Conservation (phyloP, 305 asterid species). For the Plantago lanceolata region DNA sequence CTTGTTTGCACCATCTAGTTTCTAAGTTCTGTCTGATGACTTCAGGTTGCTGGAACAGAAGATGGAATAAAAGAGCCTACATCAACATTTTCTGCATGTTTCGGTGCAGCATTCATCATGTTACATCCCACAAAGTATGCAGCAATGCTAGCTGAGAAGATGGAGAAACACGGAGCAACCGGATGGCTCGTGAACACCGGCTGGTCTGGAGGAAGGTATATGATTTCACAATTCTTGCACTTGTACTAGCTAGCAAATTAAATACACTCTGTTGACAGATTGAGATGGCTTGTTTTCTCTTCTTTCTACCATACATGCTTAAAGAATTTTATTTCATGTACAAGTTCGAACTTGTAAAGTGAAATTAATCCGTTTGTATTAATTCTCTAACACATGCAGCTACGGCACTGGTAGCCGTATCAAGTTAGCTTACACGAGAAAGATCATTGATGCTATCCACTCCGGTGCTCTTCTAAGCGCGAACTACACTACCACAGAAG, state of each 20-base stretch:
- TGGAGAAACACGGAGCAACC: constrained; percentile 82
- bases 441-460: constrained; percentile 88
- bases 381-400: constrained; percentile 30
- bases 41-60: constrained; percentile 95
- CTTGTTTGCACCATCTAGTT: no score
- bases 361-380: not conserved
- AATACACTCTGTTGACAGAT: no score
- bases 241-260: no score
- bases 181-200: constrained; percentile 98
- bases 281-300: no score
- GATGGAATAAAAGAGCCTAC: constrained; percentile 95
- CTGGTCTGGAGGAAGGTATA: constrained; percentile 95
- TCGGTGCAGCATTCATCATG: constrained; percentile 97
- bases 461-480: constrained; percentile 65
- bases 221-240: not conserved
- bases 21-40: not conserved
- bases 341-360: no score
- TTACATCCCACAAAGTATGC: constrained; percentile 94
- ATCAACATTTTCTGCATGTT: constrained; percentile 94
- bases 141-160: constrained; percentile 82
- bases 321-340: no score
- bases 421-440: constrained; percentile 83
- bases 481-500: constrained; percentile 64
- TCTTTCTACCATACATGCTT: no score
- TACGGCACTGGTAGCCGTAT: constrained; percentile 83